Conservation (phyloP, 768 basidiomycete species). For the Boletus pseudopeckii region DNA sequence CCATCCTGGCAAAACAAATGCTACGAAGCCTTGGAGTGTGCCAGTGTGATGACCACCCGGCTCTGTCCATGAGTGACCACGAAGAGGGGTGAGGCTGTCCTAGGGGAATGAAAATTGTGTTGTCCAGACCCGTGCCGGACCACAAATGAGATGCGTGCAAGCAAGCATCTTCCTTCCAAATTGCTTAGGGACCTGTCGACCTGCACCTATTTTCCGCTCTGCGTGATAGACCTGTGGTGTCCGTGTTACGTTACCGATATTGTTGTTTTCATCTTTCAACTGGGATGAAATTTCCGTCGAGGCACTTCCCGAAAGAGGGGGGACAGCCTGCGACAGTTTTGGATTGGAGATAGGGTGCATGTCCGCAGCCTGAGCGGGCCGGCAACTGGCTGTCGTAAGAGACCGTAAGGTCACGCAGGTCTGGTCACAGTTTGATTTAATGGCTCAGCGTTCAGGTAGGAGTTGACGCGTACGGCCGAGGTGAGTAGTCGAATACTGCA, state of each 20-base stretch:
- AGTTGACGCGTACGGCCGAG: background rate
- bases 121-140: conserved; percentile 3
- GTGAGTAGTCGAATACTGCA: background rate
- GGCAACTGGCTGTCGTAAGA: conserved; percentile 22
- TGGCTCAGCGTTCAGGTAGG: background rate
- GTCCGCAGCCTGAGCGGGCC: conserved; percentile 7
- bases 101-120: conserved; percentile 22
- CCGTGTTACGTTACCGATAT: conserved; percentile 27
- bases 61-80: conserved; percentile 1
- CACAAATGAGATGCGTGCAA: conserved; percentile 22
- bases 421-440: background rate
- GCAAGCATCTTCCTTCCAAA: conserved; percentile 5
- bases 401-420: conserved; percentile 8
- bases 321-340: conserved; percentile 6
- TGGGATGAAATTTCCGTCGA: conserved; percentile 13
- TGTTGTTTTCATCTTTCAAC: conserved; percentile 7
- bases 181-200: conserved; percentile 9
- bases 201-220: conserved; percentile 19
- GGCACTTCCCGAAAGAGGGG: conserved; percentile 14
- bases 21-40: conserved; percentile 7
- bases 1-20: conserved; percentile 7
- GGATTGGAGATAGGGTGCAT: conserved; percentile 21
- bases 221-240: conserved; percentile 12
- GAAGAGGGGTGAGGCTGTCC: conserved; percentile 19
- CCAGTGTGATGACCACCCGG: background rate